These are phyloP conservation scores for Begonia peltatifolia DNA, from an alignment of 306 rosid genomes.

Conservation along the genomic window DNA sequence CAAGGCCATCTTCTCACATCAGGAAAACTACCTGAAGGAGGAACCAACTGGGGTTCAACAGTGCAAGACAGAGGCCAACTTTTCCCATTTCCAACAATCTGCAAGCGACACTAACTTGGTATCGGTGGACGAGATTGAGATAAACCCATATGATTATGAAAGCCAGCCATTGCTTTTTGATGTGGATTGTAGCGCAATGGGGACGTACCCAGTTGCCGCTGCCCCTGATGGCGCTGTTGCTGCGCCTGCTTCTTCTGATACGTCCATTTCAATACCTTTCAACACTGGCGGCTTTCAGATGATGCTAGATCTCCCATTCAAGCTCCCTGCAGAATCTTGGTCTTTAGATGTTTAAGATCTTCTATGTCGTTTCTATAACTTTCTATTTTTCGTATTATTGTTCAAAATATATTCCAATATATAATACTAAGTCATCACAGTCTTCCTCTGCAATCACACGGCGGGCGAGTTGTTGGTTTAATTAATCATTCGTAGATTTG, in stretches of 20 bases:
- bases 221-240: conserved; percentile 2
- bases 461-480: no score
- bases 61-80: conserved; percentile 20
- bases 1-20: conserved; percentile 29
- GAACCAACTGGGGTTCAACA: conserved; percentile 17
- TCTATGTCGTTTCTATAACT: no score
- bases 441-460: no score
- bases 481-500: no score
- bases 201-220: conserved; percentile 10
- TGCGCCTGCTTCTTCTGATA: conserved; percentile 11
- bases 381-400: no score
- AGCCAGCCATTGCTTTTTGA: conserved; percentile 17
- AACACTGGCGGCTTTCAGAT: conserved; percentile 14
- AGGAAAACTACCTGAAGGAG: conserved; percentile 15
- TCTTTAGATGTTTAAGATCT: conserved; percentile 11
- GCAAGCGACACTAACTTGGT: conserved; percentile 9
- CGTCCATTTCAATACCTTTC: conserved; percentile 25
- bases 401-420: no score
- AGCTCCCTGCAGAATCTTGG: conserved; percentile 26
- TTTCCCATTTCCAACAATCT: conserved; percentile 15
- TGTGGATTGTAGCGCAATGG: conserved; percentile 14
- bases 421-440: no score
- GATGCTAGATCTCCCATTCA: conserved; percentile 17
- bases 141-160: conserved; percentile 4
- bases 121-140: conserved; percentile 17